A percentile compares a stretch with the other conserved stretches of the same genome.
phyloP scores from a whole-genome alignment of 306 rosid genomes.

The Pueraria montana region DNA sequence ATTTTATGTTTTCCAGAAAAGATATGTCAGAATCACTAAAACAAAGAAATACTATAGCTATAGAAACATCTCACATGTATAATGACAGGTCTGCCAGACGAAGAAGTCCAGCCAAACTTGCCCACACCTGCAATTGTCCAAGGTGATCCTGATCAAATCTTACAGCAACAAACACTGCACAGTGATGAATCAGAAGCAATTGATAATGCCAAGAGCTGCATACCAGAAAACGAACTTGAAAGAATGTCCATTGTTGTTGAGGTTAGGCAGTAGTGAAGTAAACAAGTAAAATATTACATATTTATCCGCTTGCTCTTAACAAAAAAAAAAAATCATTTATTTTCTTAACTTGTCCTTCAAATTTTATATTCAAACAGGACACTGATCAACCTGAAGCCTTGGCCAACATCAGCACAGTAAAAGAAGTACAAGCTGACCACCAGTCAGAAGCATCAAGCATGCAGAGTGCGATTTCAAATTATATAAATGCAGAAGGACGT shows the following conservation, averaged over 20 bases:
- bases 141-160: no score
- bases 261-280: no score
- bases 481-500: no score
- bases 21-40: neutral
- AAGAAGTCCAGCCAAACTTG: neutral
- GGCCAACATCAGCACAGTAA: neutral
- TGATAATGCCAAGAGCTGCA: no score
- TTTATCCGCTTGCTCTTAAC: no score
- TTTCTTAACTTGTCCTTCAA: neutral
- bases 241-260: no score
- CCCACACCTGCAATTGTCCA: neutral
- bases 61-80: neutral
- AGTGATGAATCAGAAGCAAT: no score
- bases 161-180: no score
- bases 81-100: neutral
- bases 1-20: neutral
- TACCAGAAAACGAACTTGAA: no score
- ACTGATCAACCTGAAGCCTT: neutral
- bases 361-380: slow-evolving; percentile 4
- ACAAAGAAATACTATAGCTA: neutral
- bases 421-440: neutral
- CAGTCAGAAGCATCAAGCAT: neutral
- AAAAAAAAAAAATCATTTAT: no score
- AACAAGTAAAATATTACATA: no score
- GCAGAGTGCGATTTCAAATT: no score